Base-by-base conservation (phyloP, 805 yeast species). In the Naumovozyma castellii region DNA sequence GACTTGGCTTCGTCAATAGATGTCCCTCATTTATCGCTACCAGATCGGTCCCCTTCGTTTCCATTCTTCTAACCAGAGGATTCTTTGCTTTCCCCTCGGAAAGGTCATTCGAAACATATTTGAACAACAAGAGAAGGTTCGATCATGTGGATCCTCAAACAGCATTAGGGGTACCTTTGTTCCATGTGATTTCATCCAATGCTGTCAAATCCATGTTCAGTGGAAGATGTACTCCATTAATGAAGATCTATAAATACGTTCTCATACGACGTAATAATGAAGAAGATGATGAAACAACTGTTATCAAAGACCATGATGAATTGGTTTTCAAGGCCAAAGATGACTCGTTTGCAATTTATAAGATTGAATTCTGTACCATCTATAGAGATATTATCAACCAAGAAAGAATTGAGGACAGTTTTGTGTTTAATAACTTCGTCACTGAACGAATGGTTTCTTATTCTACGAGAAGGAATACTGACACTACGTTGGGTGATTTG, bases 31-130 rank as follows among this genome's bases (percentile, higher is more conserved):
- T 57, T 19, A 42, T 38, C 6, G 41, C 48, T 10, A 37, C 35
- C 8, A 49, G 71, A 32, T 48, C 54, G 3, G 39, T 65, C 25
- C 67, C 65, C 0, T 53, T 66, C 13, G 56, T 56, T 0, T 56
- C 66, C 2, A 46, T 59, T 3, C 25, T 63, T 15, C 48, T 66
- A 32, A 58, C 61, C 19, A 62, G 61, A 35, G 71, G 71, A 1
- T 45, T 62, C 33, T 62, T 47, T 39, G 56, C 62, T n/a, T 65
- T 65, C 45, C 62, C 69, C 3, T 61, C 66, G 27, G 63, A 62
- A 33, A 42, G 47, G 12, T 52, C 69, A 2, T 52, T 58, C 14
- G 35, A 46, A 8, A 28, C 35, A 9, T 66, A 48, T 39, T 47
- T 56, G 32, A 36, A 47, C 0, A 55, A 58, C 34, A 51, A 53